A percentile compares a stretch with the other conserved stretches of the same genome.
Conservation (phyloP, 768 basidiomycete genomes). For the Rhodotorula kratochvilovae region DNA sequence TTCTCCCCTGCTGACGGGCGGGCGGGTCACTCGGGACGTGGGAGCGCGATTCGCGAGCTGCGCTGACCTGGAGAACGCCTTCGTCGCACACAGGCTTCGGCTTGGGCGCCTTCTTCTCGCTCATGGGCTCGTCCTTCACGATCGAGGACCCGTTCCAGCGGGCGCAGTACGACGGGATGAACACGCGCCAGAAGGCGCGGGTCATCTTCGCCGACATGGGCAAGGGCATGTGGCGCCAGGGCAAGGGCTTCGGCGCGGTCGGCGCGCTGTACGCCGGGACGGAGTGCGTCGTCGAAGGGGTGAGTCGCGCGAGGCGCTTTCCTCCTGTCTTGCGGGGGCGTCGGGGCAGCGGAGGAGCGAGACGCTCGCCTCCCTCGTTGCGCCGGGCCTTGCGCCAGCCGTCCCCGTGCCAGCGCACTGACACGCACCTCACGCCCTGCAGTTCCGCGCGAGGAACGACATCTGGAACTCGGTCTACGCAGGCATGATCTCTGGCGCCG, state of each 20-base stretch:
- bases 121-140: slow-evolving; percentile 91
- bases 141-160: slow-evolving; percentile 89
- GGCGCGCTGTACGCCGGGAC: slow-evolving; percentile 90
- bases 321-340: no score
- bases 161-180: slow-evolving; percentile 55
- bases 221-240: slow-evolving; percentile 67
- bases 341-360: background rate
- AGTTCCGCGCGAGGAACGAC: slow-evolving; percentile 97
- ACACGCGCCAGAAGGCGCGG: slow-evolving; percentile 69
- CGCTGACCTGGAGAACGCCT: background rate
- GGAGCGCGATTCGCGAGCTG: no score
- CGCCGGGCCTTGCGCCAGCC: no score
- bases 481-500: slow-evolving; percentile 81
- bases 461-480: slow-evolving; percentile 83
- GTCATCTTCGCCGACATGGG: slow-evolving; percentile 93
- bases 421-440: background rate
- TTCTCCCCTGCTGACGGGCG: background rate
- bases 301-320: slow-evolving; percentile 51
- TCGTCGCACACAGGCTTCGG: slow-evolving; percentile 63
- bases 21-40: no score
- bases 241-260: slow-evolving; percentile 90
- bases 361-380: background rate
- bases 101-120: slow-evolving; percentile 88
- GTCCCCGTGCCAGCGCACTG: no score
- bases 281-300: slow-evolving; percentile 91